Evolutionary conservation across 495 filamentous ascomycete genomes (phyloP), one percentile per base, ranked within the genome.

Genomic region (Aspergillus baeticus): DNA sequence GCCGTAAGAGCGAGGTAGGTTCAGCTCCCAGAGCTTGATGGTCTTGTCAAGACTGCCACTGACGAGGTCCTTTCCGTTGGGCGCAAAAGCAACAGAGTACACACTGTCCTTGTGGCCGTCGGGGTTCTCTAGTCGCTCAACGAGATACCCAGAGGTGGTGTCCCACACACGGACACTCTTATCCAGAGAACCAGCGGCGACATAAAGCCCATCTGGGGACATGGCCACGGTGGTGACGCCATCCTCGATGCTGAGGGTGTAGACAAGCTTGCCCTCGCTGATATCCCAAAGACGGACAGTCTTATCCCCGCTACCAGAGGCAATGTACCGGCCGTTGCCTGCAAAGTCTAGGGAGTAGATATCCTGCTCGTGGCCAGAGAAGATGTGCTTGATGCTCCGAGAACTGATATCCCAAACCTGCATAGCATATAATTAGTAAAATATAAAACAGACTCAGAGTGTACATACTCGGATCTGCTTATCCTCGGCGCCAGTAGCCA

Each of bases 341-440:
- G 91, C 87, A 62, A 94, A 96, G 62, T 96, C 91, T 10, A 96
- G 78, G n/a, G 89, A 93, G 69, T 96, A 95, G 58, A 96, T 96
- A 56, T 95, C 91, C 68, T 96, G 91, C 70, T 96, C 91, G 68
- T 96, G 91, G 18, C 91, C 91, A 29, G 80, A 72, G 72, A 96
- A 94, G 4, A 88, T 90, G 58, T 90, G 85, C 55, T 87, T 87
- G 67, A 96, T 96, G 7, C 80, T 84, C 47, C 87, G 81, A 22
- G 73, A 76, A 45, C 77, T 77, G 60, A 96, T 95, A 71, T 96
- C 91, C 91, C 91, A 96, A 52, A 96, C 90, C 89, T 93, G 68
- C 34, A 15, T 17, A 33, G 13, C n/a, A 47, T 23, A 17, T 21
- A 22, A n/a, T n/a, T n/a, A n/a, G n/a, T n/a, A n/a, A n/a, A n/a